Evolutionary conservation across 73 alveolate genomes (phyloP), one percentile per base, ranked within the genome.

Genomic region (Symbiodinium pilosum): DNA sequence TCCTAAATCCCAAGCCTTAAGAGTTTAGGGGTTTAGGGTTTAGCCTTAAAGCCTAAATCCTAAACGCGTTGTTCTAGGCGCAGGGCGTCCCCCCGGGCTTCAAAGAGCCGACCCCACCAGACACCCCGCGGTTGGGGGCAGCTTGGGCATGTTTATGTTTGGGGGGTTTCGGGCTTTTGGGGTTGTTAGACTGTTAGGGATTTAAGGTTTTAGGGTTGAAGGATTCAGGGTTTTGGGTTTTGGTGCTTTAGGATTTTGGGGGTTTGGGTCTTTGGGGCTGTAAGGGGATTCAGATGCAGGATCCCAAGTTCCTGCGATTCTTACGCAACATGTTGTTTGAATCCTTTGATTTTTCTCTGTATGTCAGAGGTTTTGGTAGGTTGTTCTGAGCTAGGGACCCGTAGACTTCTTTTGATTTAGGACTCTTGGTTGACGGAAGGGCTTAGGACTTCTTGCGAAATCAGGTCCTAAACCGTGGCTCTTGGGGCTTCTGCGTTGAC

Each of bases 81-180:
- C 95, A 88, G 47, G 95, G 95, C 3, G 77, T 88, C 9, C 95
- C 95, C 47, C 95, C 95, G 8, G 95, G 95, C 75, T 88, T 88
- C 71, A 83, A 88, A 39, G 95, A 88, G 43, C 95, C 95, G 11
- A 38, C 86, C 5, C 86, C 95, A 9, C 95, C 95, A 26, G 95
- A 30, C 38, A 88, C 95, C 4, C 95, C 95, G 26, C 86, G 95
- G 7, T 36, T 88, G 40, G 95, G 86, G n/a, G 95, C 36, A 4
- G 69, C 95, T 41, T 41, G 69, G 86, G 42, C 21, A 51, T 16
- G 1, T 47, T 7, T 11, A 47, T 47, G 7, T 47, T 47, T 47
- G 64, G 64, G 64, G 64, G 64, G 64, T 47, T 47, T 16, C 21
- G 73, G 73, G n/a, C 32, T 8, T 8, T 16, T 8, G 73, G 73